These are phyloP conservation scores for Leptographium radiaticola DNA, from an alignment of 2,329 filamentous ascomycete species.

Conservation along the genomic window DNA sequence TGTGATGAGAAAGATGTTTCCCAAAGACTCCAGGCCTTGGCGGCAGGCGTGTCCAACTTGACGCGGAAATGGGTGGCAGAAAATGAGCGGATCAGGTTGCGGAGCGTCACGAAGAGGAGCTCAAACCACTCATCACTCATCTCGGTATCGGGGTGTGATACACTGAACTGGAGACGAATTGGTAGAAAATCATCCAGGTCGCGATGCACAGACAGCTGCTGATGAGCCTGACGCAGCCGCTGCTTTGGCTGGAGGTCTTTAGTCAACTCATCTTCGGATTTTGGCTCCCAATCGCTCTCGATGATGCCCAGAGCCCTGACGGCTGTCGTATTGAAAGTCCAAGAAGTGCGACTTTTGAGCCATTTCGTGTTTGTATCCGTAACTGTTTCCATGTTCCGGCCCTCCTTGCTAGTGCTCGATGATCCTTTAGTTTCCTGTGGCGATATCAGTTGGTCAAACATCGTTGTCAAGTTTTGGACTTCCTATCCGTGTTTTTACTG, in stretches of 20 bases:
- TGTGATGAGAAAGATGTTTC: constrained; percentile 13
- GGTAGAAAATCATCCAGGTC: constrained; percentile 12
- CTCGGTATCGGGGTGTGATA: constrained; percentile 9
- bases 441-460: neutral
- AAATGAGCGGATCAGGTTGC: constrained; percentile 13
- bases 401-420: neutral
- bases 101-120: constrained; percentile 17
- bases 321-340: neutral
- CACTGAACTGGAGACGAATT: constrained; percentile 11
- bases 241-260: neutral
- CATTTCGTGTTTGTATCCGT: neutral
- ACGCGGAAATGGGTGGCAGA: constrained; percentile 16
- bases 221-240: neutral
- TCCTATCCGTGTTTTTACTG: too few relatives aligned
- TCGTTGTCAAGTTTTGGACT: too few relatives aligned
- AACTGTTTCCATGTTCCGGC: neutral
- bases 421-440: neutral
- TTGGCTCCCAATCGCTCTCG: constrained; percentile 9
- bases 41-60: neutral
- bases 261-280: neutral
- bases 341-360: neutral
- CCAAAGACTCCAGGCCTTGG: neutral
- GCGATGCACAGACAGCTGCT: neutral
- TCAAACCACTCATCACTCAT: constrained; percentile 15
- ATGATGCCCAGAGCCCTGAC: constrained; percentile 4